These are phyloP conservation scores for Triticum dicoccoides DNA, from an alignment of 176 grass and related monocot species.

Conservation along the genomic window DNA sequence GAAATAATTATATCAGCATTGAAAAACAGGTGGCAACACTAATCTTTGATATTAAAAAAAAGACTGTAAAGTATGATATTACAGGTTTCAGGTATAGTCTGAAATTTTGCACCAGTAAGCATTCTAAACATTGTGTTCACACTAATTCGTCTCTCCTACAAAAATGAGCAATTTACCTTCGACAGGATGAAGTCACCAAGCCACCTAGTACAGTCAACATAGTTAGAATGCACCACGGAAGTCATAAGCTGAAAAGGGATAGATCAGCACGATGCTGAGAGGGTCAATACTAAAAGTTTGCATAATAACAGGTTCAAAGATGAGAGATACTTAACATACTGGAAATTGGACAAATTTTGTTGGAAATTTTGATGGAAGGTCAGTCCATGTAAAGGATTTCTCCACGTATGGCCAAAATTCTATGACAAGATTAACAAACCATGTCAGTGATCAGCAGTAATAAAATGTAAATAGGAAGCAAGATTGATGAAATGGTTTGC, in stretches of 20 bases:
- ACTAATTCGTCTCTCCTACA: slow-evolving; percentile 14
- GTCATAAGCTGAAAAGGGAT: slow-evolving; percentile 58
- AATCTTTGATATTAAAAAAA: not conserved
- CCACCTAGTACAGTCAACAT: slow-evolving; percentile 96
- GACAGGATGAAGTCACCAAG: slow-evolving; percentile 95
- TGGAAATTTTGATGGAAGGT: slow-evolving; percentile 91
- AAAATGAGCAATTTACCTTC: slow-evolving; percentile 52
- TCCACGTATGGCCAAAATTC: slow-evolving; percentile 98
- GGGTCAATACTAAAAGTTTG: not conserved
- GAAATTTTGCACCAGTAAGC: not conserved
- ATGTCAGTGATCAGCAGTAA: slow-evolving; percentile 15
- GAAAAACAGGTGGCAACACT: not conserved
- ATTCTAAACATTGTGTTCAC: not conserved
- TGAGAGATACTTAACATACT: slow-evolving; percentile 39
- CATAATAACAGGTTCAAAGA: slow-evolving; percentile 10
- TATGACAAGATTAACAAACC: slow-evolving; percentile 24
- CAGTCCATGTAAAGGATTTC: slow-evolving; percentile 96
- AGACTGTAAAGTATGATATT: not conserved
- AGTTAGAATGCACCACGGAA: slow-evolving; percentile 81
- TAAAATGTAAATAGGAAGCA: slow-evolving; percentile 8
- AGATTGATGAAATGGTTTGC: not conserved
- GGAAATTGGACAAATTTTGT: slow-evolving; percentile 98
- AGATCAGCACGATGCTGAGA: not conserved
- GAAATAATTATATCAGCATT: not conserved
- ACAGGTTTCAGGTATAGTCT: not conserved